Percentiles rank a stretch among this genome's conserved stretches.
These are phyloP conservation scores for Cercospora nicotianae DNA, from an alignment of 2,329 filamentous ascomycete species.

Conservation along the genomic window DNA sequence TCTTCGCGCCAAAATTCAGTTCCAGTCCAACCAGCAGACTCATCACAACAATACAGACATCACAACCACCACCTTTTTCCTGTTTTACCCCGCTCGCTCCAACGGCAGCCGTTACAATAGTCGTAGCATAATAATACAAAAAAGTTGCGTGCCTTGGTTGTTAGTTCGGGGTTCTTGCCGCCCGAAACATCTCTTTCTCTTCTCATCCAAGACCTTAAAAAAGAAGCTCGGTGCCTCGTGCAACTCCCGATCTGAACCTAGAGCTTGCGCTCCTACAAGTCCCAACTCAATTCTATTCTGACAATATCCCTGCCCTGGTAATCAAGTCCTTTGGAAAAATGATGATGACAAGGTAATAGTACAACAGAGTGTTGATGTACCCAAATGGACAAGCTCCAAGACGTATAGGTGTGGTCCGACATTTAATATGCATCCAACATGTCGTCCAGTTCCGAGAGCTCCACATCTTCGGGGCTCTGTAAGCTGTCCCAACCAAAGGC, in stretches of 20 bases:
- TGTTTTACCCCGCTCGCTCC: not conserved
- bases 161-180: no score
- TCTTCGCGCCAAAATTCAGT: not conserved
- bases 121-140: conserved; percentile 12
- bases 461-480: conserved; percentile 80
- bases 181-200: not conserved
- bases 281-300: conserved; percentile 7
- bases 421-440: conserved; percentile 63
- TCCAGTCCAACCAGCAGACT: conserved; percentile 18
- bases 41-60: not conserved
- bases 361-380: not conserved
- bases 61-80: not conserved
- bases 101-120: conserved; percentile 3
- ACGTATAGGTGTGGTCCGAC: not conserved
- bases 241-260: conserved; percentile 7
- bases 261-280: conserved; percentile 11
- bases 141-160: not conserved
- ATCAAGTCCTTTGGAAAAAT: not conserved
- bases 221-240: not conserved
- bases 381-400: not conserved
- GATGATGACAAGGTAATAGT: conserved; percentile 4
- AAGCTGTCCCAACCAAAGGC: conserved; percentile 42
- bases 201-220: not conserved
- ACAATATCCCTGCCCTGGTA: conserved; percentile 1
- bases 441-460: conserved; percentile 88